Evolutionary conservation across 305 asterid genomes (phyloP), one percentile per base, ranked within the genome.

Genomic region (Fraxinus sp.): DNA sequence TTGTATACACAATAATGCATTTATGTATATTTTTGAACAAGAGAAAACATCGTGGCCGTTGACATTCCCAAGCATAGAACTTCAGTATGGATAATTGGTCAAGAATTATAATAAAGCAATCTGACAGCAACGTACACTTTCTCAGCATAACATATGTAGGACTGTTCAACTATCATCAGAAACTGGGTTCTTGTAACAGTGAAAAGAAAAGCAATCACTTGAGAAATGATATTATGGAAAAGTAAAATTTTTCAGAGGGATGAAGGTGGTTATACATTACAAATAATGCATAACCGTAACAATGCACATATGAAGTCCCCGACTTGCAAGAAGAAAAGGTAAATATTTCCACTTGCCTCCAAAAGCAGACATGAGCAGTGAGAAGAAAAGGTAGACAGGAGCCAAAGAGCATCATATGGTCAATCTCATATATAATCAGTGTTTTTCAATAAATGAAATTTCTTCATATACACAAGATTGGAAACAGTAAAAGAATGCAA

Each of bases 401-500:
- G 32, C 32, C 28, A 64, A 20, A 64, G 64, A 64, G 73, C 73
- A 64, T 24, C 35, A 64, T 49, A 14, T 24, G 73, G n/a, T 64
- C 73, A 68, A 68, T 68, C 75, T 68, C 75, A 28, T 68, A 6
- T 14, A 68, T 8, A 5, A 68, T 13, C 37, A 68, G 33, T 68
- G 79, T 76, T 62, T 36, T 64, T 28, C 16, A 66, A 30, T 77
- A 72, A 83, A 18, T 80, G 80, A 37, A 73, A 55, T 75, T 77
- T 80, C 75, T 80, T 81, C 72, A 77, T 55, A 59, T 46, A 8
- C 5, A 77, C 3, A 46, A 80, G 78, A 73, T 26, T 59, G 18
- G 74, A 81, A 20, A 55, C 46, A 20, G 39, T 66, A 55, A 78
- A 20, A 68, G 37, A 68, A 26, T 10, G 39, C 75, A 28, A 28